Conservation (phyloP, 2,329 filamentous ascomycete species). For the Diplodia mutila region DNA sequence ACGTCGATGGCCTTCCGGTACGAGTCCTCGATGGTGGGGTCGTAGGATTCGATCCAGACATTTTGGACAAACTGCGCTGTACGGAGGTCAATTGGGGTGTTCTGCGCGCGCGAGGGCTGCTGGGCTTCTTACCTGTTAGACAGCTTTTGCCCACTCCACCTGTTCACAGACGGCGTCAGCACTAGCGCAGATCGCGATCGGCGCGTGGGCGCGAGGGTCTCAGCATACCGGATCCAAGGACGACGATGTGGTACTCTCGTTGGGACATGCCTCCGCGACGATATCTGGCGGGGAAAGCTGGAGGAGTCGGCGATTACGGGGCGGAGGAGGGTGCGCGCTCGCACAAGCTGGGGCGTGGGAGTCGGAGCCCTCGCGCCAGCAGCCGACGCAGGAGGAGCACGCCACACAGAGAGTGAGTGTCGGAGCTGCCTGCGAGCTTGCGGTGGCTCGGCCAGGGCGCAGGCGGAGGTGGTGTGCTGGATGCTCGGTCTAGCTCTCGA, state of each 20-base stretch:
- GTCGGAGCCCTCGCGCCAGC: constrained; percentile 17
- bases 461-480: constrained; percentile 18
- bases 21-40: constrained; percentile 66
- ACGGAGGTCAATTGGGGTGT: neutral
- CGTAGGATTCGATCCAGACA: constrained; percentile 83
- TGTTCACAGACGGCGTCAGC: constrained; percentile 40
- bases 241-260: constrained; percentile 49
- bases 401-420: constrained; percentile 13
- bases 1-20: constrained; percentile 69
- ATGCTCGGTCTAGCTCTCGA: constrained; percentile 17
- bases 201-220: constrained; percentile 28
- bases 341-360: constrained; percentile 6
- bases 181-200: constrained; percentile 27
- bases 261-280: constrained; percentile 40
- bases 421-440: constrained; percentile 11
- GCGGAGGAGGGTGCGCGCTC: neutral
- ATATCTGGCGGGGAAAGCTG: neutral
- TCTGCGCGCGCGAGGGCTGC: constrained; percentile 24
- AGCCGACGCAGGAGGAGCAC: constrained; percentile 20
- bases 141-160: constrained; percentile 92
- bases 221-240: constrained; percentile 46
- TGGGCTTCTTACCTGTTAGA: constrained; percentile 70
- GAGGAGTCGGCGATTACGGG: constrained; percentile 15
- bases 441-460: constrained; percentile 18
- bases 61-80: constrained; percentile 88